A percentile compares a stretch with the other conserved stretches of the same genome.
These are phyloP conservation scores for Venturia carpophila DNA, from an alignment of 2,329 filamentous ascomycete species.

Conservation along the genomic window DNA sequence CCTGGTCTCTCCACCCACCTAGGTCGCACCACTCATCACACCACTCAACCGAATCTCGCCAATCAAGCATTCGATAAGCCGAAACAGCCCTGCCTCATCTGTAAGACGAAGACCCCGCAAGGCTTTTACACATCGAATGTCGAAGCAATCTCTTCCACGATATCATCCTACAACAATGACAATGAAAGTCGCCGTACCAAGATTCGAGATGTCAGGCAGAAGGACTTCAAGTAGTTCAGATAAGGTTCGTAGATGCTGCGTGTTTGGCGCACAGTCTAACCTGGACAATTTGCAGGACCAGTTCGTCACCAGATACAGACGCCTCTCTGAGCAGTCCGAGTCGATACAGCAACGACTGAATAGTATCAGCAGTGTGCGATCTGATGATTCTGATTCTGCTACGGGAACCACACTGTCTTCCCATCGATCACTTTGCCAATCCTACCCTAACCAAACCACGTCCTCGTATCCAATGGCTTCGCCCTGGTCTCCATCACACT, in stretches of 20 bases:
- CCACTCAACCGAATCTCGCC: background rate
- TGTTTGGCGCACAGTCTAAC: no score
- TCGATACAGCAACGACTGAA: constrained; percentile 7
- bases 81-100: background rate
- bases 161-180: background rate
- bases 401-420: background rate
- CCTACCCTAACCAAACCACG: constrained; percentile 21
- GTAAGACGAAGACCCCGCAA: background rate
- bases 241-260: background rate
- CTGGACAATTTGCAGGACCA: constrained; percentile 4
- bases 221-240: constrained; percentile 7
- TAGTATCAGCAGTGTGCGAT: constrained; percentile 2
- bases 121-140: background rate
- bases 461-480: constrained; percentile 23
- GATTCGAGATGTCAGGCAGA: background rate
- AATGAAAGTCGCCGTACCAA: constrained; percentile 5
- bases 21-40: background rate
- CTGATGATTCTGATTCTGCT: background rate
- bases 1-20: background rate
- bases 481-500: constrained; percentile 23
- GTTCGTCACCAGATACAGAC: constrained; percentile 11
- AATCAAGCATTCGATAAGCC: background rate
- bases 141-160: background rate
- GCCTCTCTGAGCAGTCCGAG: constrained; percentile 13
- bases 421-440: constrained; percentile 10